Conservation (phyloP, 2,329 filamentous ascomycete genomes). For the Aspergillus versicolor region DNA sequence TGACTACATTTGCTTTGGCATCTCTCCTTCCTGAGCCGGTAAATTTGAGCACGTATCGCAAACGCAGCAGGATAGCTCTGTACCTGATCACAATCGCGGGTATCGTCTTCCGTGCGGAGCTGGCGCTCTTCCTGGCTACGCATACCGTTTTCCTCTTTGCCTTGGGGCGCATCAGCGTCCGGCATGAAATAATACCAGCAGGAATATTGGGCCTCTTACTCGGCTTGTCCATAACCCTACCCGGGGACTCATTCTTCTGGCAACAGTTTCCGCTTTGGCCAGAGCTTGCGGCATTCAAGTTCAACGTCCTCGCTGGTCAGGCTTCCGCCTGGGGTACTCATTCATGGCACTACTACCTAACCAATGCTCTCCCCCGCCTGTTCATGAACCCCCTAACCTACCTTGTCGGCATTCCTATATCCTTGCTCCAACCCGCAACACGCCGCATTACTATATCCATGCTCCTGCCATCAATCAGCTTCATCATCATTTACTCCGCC, state of each 20-base stretch:
- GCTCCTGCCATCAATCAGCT: constrained; percentile 66
- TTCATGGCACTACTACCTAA: constrained; percentile 84
- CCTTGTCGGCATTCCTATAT: constrained; percentile 50
- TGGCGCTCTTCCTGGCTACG: constrained; percentile 75
- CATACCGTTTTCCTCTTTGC: constrained; percentile 65
- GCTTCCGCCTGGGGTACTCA: constrained; percentile 85
- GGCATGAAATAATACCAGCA: constrained; percentile 59
- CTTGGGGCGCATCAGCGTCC: constrained; percentile 53
- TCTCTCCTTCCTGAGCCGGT: constrained; percentile 49
- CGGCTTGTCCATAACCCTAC: constrained; percentile 68
- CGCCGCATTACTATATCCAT: constrained; percentile 52
- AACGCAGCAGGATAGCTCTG: constrained; percentile 64
- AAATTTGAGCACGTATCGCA: constrained; percentile 28
- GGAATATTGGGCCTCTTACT: constrained; percentile 65
- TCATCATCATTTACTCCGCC: constrained; percentile 76
- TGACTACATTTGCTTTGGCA: constrained; percentile 51
- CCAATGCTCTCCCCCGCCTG: constrained; percentile 75
- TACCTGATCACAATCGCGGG: constrained; percentile 76
- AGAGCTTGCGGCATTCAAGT: constrained; percentile 84
- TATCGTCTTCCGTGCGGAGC: constrained; percentile 83
- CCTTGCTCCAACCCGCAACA: constrained; percentile 55
- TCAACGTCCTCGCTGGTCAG: constrained; percentile 81
- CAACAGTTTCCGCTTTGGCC: constrained; percentile 78
- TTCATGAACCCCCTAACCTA: constrained; percentile 74
- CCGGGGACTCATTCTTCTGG: constrained; percentile 93